These are phyloP conservation scores for Pulveroboletus sp. DNA, from an alignment of 768 basidiomycete genomes.

Conservation along the genomic window DNA sequence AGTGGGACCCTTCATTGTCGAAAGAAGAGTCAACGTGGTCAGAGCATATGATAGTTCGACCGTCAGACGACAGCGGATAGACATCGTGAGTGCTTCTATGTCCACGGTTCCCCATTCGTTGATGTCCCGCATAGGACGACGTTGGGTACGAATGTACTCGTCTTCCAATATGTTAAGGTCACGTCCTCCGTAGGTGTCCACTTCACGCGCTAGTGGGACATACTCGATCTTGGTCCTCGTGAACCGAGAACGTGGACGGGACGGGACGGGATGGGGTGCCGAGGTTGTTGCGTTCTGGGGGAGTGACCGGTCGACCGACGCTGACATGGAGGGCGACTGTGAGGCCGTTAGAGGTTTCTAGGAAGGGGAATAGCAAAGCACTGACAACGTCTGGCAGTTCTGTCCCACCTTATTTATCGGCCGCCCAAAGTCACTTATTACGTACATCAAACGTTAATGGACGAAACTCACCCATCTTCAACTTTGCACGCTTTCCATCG, in stretches of 20 bases:
- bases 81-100: slow-evolving; percentile 91
- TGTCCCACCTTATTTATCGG: slow-evolving; percentile 30
- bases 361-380: slow-evolving; percentile 13
- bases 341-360: slow-evolving; percentile 10
- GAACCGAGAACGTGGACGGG: slow-evolving; percentile 44
- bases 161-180: slow-evolving; percentile 64
- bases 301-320: slow-evolving; percentile 14
- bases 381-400: slow-evolving; percentile 51
- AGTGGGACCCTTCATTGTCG: slow-evolving; percentile 67
- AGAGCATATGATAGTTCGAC: slow-evolving; percentile 87
- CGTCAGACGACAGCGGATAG: slow-evolving; percentile 78
- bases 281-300: slow-evolving; percentile 25
- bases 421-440: slow-evolving; percentile 23
- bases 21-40: slow-evolving; percentile 79
- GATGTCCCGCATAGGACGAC: slow-evolving; percentile 61
- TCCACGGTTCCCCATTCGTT: slow-evolving; percentile 88
- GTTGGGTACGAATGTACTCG: slow-evolving; percentile 49
- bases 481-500: slow-evolving; percentile 64
- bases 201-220: slow-evolving; percentile 70
- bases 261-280: slow-evolving; percentile 27
- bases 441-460: slow-evolving; percentile 22
- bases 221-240: slow-evolving; percentile 85
- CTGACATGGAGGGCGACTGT: slow-evolving; percentile 18
- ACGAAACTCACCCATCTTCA: slow-evolving; percentile 60
- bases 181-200: slow-evolving; percentile 76